Evolutionary conservation across 257 asterid species (phyloP).

Genomic region (Nicotiana otophora): DNA sequence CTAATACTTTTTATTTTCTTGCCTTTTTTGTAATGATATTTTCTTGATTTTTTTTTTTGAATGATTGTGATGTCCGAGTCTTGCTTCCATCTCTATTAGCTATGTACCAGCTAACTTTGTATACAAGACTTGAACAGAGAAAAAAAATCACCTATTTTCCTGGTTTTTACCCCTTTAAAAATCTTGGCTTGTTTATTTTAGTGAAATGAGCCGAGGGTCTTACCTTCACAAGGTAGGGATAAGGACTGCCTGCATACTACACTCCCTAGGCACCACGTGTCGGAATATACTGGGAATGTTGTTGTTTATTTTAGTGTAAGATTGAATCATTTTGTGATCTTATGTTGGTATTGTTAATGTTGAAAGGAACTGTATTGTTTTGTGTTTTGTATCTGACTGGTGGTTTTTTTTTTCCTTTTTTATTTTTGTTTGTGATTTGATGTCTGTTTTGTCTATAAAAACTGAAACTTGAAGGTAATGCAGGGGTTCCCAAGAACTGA

Average conservation of each 20-base stretch:
- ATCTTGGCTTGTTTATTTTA: too few species aligned
- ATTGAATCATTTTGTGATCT: background rate
- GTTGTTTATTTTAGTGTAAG: too few species aligned
- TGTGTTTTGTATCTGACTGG: background rate
- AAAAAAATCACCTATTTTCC: too few species aligned
- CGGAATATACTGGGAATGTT: background rate
- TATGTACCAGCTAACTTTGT: too few species aligned
- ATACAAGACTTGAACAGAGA: too few species aligned
- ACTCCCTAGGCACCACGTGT: too few species aligned
- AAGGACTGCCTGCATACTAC: too few species aligned
- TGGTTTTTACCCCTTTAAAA: background rate
- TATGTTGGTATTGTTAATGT: background rate
- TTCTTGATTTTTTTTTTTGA: too few species aligned
- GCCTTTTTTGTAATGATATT: background rate
- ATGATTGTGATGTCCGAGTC: too few species aligned
- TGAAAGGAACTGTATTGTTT: background rate
- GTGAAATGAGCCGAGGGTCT: too few species aligned
- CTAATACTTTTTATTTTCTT: background rate
- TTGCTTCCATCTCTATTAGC: too few species aligned
- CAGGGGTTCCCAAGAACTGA: constrained; percentile 96
- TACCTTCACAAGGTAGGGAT: too few species aligned
- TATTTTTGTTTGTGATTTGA: background rate
- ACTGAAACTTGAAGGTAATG: constrained; percentile 13
- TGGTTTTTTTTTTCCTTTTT: background rate
- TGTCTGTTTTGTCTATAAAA: background rate